Conservation (phyloP, 2,329 filamentous ascomycete genomes). For the Pyricularia sp. region DNA sequence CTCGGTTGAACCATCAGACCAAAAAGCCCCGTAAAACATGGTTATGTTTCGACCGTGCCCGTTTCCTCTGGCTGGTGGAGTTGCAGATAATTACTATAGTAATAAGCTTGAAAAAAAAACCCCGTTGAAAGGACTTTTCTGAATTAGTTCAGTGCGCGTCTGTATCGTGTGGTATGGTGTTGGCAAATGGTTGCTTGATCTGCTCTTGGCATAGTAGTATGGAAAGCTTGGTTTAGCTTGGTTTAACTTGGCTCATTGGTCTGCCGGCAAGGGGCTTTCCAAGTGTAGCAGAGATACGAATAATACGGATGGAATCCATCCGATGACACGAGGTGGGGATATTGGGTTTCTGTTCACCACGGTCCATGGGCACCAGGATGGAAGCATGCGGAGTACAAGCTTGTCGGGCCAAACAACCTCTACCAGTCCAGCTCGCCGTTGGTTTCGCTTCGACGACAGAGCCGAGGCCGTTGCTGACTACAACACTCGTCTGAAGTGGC, state of each 20-base stretch:
- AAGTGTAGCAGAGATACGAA: background rate
- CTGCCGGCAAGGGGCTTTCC: background rate
- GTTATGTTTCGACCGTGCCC: background rate
- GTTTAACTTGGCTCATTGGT: background rate
- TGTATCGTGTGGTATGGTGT: background rate
- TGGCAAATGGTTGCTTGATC: background rate
- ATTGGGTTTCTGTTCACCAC: background rate
- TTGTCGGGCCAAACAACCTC: background rate
- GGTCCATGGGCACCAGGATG: background rate
- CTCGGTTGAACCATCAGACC: background rate
- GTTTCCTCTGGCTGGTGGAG: background rate
- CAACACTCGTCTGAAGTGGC: background rate
- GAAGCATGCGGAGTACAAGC: background rate
- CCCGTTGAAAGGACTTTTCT: background rate
- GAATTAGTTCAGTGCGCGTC: background rate
- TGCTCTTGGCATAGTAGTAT: background rate
- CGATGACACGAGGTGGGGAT: background rate
- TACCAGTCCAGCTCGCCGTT: background rate
- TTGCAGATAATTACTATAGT: background rate
- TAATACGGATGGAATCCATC: background rate
- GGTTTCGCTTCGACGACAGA: background rate
- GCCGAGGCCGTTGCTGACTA: background rate
- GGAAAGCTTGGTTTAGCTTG: background rate
- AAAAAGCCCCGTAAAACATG: background rate
- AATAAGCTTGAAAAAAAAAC: background rate